A percentile compares a stretch with the other conserved stretches of the same genome.
Conservation (phyloP, 768 basidiomycete species). For the Suillus brevipes region DNA sequence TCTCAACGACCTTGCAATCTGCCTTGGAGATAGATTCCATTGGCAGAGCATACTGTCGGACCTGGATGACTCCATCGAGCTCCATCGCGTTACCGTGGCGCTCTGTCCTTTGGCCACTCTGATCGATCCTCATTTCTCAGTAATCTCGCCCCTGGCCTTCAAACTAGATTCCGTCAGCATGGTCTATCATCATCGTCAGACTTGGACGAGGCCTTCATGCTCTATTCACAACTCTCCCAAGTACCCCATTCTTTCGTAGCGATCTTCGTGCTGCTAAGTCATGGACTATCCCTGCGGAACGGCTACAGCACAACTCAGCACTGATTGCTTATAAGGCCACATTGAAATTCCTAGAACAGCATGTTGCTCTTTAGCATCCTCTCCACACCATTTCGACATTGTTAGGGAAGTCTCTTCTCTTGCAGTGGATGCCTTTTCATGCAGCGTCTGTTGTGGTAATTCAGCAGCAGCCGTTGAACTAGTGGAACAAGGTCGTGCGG, state of each 20-base stretch:
- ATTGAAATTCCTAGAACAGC: conserved; percentile 24
- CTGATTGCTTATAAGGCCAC: conserved; percentile 29
- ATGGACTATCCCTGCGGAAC: conserved; percentile 14
- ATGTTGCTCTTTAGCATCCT: conserved; percentile 8
- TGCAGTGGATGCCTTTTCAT: not conserved
- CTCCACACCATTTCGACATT: not conserved
- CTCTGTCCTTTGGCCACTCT: too few relatives aligned
- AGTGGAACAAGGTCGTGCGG: not conserved
- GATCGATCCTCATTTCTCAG: too few relatives aligned
- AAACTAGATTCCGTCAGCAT: too few relatives aligned
- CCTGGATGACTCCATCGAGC: too few relatives aligned
- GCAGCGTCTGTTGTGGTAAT: not conserved
- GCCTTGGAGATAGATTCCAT: conserved; percentile 6
- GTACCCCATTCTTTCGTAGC: conserved; percentile 3
- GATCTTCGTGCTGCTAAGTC: conserved; percentile 14
- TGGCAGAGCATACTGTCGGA: too few relatives aligned
- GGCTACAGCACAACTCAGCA: conserved; percentile 23
- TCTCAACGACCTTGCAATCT: too few relatives aligned
- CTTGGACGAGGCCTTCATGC: not conserved
- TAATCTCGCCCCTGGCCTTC: too few relatives aligned
- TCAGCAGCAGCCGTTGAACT: not conserved
- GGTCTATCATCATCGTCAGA: not conserved
- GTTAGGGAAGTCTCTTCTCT: not conserved
- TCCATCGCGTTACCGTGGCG: too few relatives aligned
- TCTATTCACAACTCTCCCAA: not conserved